Base-by-base conservation (phyloP, 176 grass and related monocot species). In the Raddia distichophylla region DNA sequence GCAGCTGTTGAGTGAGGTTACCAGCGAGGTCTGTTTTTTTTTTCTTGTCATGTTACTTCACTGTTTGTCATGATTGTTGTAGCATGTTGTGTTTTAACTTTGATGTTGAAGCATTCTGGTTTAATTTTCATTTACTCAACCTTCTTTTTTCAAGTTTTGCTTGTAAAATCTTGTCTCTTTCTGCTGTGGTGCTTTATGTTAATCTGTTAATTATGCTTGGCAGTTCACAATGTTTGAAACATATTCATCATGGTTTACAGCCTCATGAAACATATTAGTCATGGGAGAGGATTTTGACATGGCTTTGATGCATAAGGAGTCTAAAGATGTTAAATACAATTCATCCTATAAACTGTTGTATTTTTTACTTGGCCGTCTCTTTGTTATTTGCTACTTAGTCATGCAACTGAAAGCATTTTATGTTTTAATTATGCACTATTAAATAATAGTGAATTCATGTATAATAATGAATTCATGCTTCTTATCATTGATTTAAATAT, bases 1-100 rank as follows among this genome's bases (percentile, higher is more conserved):
- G 76, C 97, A 96, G 76, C 75, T 99, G 73, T 80, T 99, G 64
- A 89, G 74, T 93, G 97, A 99, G 90, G 90, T 93, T 80, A 89
- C 89, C 51, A 99, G 93, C 72, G 97, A 95, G 97, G 97, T 96
- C 85, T 67, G 77, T 56, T 52, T 82, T 84, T 48, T 65, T 37
- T 75, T 66, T 73, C 58, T 83, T 60, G 15, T 35, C 69, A 34
- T 89, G 55, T 72, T 60, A 16, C 48, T 51, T 61, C 20, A 20
- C 7, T 75, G 61, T 42, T 66, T 79, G 40, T 64, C 19, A 22
- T 46, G 34, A 76, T 80, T 62, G 68, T 67, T 85, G 65, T 82
- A 46, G 9, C 4, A 12, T 42, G 27, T 73, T 87, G 42, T 80
- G 50, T 50, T 69, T 87, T 62, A 50, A 53, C 37, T 84, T 44